Evolutionary conservation across 805 yeast species (phyloP).

Genomic region (Priceomyces carsonii): DNA sequence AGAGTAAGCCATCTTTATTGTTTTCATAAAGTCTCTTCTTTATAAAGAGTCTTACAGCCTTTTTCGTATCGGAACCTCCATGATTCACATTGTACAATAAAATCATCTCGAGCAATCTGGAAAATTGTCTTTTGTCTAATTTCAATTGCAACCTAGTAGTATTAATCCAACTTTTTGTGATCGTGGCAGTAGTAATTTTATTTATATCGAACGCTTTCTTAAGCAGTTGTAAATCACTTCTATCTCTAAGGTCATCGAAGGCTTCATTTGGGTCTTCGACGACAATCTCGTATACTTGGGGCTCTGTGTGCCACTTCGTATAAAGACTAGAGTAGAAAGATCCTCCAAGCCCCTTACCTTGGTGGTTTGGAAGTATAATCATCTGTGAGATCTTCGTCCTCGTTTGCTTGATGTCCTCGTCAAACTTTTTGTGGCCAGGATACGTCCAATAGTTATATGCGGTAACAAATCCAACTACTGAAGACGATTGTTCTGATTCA

Average conservation of each 20-base stretch:
- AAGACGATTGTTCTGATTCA: constrained; percentile 24
- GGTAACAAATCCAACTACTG: constrained; percentile 79
- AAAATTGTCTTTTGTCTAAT: constrained; percentile 76
- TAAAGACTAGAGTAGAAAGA: constrained; percentile 58
- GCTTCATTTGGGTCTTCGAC: constrained; percentile 94
- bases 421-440: constrained; percentile 54
- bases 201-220: constrained; percentile 18
- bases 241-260: constrained; percentile 88
- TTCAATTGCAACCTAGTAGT: constrained; percentile 45
- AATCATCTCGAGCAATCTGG: constrained; percentile 75
- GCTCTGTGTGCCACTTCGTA: constrained; percentile 55
- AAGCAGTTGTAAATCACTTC: constrained; percentile 60
- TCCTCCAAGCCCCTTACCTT: constrained; percentile 71
- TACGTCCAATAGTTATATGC: constrained; percentile 83
- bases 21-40: constrained; percentile 75
- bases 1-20: constrained; percentile 75
- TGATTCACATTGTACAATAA: constrained; percentile 43
- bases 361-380: constrained; percentile 80
- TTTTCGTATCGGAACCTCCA: constrained; percentile 25
- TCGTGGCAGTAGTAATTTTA: constrained; percentile 16
- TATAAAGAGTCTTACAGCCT: constrained; percentile 56
- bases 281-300: constrained; percentile 64
- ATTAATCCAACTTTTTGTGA: constrained; percentile 39
- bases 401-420: constrained; percentile 33
- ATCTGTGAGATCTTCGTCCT: constrained; percentile 88